These are phyloP conservation scores for Leishmania tropica DNA, from an alignment of 208 protist species.

Conservation along the genomic window DNA sequence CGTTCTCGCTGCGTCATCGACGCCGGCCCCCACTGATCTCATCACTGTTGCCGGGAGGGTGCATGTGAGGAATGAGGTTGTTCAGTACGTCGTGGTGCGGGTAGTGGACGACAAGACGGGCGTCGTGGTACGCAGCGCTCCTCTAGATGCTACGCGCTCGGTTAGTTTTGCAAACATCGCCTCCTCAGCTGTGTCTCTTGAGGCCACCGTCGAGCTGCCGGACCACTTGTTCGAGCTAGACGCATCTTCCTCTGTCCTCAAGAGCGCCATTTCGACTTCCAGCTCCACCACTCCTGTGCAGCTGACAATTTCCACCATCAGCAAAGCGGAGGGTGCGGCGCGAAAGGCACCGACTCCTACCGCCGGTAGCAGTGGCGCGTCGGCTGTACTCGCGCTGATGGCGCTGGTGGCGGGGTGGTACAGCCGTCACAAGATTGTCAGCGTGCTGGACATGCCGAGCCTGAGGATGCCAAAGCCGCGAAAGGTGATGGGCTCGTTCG, in stretches of 20 bases:
- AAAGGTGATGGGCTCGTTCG: slow-evolving; percentile 36
- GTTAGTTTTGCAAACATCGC: slow-evolving; percentile 69
- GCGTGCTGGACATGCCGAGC: slow-evolving; percentile 34
- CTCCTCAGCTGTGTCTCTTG: slow-evolving; percentile 38
- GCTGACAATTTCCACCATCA: slow-evolving; percentile 39
- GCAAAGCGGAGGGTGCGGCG: slow-evolving; percentile 11
- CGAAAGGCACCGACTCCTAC: background rate
- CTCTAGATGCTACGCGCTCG: slow-evolving; percentile 57
- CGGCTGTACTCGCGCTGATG: slow-evolving; percentile 31
- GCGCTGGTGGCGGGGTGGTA: slow-evolving; percentile 34
- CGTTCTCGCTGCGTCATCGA: background rate
- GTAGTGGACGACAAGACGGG: slow-evolving; percentile 58
- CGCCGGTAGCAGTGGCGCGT: slow-evolving; percentile 22
- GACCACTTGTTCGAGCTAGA: slow-evolving; percentile 40
- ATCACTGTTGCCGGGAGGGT: slow-evolving; percentile 62
- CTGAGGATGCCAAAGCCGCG: slow-evolving; percentile 51
- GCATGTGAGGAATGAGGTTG: slow-evolving; percentile 33
- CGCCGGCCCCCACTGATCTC: background rate
- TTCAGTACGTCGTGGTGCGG: slow-evolving; percentile 61
- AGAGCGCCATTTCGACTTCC: slow-evolving; percentile 25
- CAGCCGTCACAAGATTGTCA: slow-evolving; percentile 40
- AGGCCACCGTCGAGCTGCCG: slow-evolving; percentile 50
- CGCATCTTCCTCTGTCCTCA: slow-evolving; percentile 40
- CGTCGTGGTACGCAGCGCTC: slow-evolving; percentile 53
- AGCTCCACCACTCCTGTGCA: slow-evolving; percentile 20